These are phyloP conservation scores for Candida insectalens DNA, from an alignment of 805 yeast genomes.

Conservation along the genomic window DNA sequence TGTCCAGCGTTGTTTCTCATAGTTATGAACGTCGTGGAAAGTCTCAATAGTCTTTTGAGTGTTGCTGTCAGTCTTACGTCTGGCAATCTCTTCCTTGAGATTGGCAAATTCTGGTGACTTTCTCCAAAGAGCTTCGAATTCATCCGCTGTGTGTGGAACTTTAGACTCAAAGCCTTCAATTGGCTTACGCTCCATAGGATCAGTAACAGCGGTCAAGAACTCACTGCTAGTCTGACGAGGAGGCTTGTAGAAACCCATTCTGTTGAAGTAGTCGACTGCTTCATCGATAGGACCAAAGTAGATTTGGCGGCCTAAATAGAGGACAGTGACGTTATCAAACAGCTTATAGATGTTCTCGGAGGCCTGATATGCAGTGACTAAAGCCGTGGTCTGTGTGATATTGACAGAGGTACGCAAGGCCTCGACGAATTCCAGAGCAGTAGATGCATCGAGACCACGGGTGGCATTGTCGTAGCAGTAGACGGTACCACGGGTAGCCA, in stretches of 20 bases:
- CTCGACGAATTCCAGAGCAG: conserved; percentile 57
- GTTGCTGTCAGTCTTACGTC: conserved; percentile 22
- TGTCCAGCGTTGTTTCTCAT: conserved; percentile 30
- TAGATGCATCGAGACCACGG: conserved; percentile 59
- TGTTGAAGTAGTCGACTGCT: conserved; percentile 43
- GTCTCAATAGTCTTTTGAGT: conserved; percentile 24
- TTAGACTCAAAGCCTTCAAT: conserved; percentile 38
- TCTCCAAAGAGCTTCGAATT: conserved; percentile 49
- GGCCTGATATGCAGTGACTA: conserved; percentile 59
- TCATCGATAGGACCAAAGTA: conserved; percentile 42
- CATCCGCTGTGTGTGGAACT: conserved; percentile 49
- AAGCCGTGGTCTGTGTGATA: conserved; percentile 41
- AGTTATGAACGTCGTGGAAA: conserved; percentile 20
- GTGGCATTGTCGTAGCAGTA: conserved; percentile 63
- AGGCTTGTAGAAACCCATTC: conserved; percentile 55
- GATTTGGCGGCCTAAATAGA: conserved; percentile 52
- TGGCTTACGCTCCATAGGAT: conserved; percentile 46
- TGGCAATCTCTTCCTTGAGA: conserved; percentile 27
- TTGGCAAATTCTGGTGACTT: conserved; percentile 42
- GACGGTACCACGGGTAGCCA: conserved; percentile 40
- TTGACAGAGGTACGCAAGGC: conserved; percentile 51
- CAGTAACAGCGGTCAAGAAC: conserved; percentile 57
- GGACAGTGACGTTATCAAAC: conserved; percentile 49
- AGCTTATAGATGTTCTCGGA: conserved; percentile 50
- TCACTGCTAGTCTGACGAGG: conserved; percentile 60